Evolutionary conservation across 2,329 filamentous ascomycete genomes (phyloP).

Genomic region (Helminthosporium solani): DNA sequence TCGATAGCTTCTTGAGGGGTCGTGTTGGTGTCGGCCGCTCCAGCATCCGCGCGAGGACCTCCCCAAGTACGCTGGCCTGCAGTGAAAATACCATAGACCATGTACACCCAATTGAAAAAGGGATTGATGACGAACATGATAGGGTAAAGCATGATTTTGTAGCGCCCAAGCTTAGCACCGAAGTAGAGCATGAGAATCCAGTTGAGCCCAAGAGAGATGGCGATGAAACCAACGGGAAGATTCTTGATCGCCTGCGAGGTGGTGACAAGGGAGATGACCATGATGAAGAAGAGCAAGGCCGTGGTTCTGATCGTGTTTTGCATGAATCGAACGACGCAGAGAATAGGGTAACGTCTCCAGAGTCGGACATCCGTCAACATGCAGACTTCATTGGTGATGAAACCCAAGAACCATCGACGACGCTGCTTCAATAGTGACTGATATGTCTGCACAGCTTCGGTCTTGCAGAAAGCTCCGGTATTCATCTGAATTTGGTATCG

Average conservation of each 20-base stretch:
- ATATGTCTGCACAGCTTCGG: constrained; percentile 90
- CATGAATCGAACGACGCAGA: constrained; percentile 85
- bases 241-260: constrained; percentile 76
- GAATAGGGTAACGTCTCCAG: constrained; percentile 85
- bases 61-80: constrained; percentile 95
- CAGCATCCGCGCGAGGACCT: constrained; percentile 86
- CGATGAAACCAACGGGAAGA: constrained; percentile 90
- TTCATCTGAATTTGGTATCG: constrained; percentile 97
- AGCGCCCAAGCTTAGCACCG: constrained; percentile 79
- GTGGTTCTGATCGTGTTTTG: constrained; percentile 97
- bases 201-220: constrained; percentile 86
- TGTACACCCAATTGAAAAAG: constrained; percentile 98
- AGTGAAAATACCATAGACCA: constrained; percentile 95
- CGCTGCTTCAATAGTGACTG: constrained; percentile 87
- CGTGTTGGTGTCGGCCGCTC: constrained; percentile 71
- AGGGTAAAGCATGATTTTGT: constrained; percentile 93
- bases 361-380: constrained; percentile 94
- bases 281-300: constrained; percentile 89
- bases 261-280: constrained; percentile 81
- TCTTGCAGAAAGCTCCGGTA: constrained; percentile 97
- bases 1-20: constrained; percentile 83
- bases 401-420: constrained; percentile 92
- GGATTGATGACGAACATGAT: constrained; percentile 95
- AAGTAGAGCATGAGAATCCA: constrained; percentile 98
- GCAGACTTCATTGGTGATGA: constrained; percentile 96